Base-by-base conservation (phyloP, 371 early-diverging fungal genomes). In the Fennellomyces sp. region DNA sequence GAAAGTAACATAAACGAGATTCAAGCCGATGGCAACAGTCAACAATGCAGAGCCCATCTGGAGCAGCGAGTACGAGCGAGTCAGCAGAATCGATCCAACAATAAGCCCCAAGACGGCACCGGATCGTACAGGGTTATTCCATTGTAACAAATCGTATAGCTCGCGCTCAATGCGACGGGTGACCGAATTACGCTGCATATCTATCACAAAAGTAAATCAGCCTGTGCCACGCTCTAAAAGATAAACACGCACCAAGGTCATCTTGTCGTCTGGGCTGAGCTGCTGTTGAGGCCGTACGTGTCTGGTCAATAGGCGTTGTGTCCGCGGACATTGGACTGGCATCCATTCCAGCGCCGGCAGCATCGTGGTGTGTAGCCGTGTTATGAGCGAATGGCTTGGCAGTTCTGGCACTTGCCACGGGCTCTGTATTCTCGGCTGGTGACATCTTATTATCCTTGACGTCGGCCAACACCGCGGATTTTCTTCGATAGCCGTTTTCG, bases 51-150 rank as follows among this genome's bases (percentile, higher is more conserved):
- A 58, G 26, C 58, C 51, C 7, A 79, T 56, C 52, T 79, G 76
- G 5, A 79, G 57, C 23, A 76, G 47, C 21, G 80, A 79, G 41
- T 79, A 79, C 47, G 63, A 68, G 3, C 72, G 66, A 30, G 74
- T 63, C 58, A 79, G 36, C 2, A 73, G 6, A n/a, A 76, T 67
- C 5, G 63, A 52, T 6, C 67, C 68, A 8, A 72, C 58, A 56
- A 67, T 54, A 1, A 65, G 8, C 15, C 31, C 61, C 19, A 79
- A 42, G 3, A 65, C 52, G 0, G 58, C 61, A n/a, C 60, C 72
- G 2, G 80, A 79, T 3, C 80, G 69, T 33, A 69, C 59, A 28
- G 80, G 80, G 21, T 72, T 66, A 35, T 69, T 58, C 80, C 80
- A 79, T 38, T 72, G 58, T 5, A 78, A 49, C n/a, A 77, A 52